phyloP scores from a whole-genome alignment of 192 early-diverging fungal species.

The Backusella mclennaniae region DNA sequence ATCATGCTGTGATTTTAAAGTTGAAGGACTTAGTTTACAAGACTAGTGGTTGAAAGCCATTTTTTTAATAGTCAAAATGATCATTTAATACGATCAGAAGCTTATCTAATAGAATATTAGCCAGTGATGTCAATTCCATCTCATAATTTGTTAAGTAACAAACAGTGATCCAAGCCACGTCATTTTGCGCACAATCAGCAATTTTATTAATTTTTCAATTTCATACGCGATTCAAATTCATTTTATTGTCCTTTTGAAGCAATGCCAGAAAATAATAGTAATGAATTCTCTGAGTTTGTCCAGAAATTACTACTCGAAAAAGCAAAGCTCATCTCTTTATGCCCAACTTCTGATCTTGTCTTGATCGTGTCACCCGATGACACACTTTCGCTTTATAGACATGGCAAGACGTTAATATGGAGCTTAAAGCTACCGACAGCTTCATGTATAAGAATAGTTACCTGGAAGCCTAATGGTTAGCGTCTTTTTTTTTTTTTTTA shows the following conservation, averaged over 20 bases:
- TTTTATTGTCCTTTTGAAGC: not conserved
- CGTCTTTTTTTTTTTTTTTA: not conserved
- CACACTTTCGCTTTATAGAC: not conserved
- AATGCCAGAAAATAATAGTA: not conserved
- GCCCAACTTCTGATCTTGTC: slow-evolving; percentile 11
- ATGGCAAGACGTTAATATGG: not conserved
- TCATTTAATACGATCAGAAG: no score
- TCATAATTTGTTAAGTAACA: no score
- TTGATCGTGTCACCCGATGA: not conserved
- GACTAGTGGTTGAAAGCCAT: no score
- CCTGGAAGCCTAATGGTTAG: slow-evolving; percentile 14
- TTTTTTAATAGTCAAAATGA: no score
- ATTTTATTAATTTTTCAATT: not conserved
- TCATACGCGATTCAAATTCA: not conserved
- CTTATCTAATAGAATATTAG: no score
- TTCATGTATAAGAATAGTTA: not conserved
- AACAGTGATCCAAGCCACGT: no score
- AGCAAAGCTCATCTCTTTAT: slow-evolving; percentile 7
- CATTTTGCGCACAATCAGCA: no score
- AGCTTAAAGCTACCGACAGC: not conserved
- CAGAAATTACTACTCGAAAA: not conserved
- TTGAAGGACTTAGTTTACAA: no score
- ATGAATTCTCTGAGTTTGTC: not conserved
- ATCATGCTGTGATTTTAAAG: no score
- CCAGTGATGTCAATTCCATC: no score